These are phyloP conservation scores for Rutstroemia sp. DNA, from an alignment of 2,329 filamentous ascomycete species.

Conservation along the genomic window DNA sequence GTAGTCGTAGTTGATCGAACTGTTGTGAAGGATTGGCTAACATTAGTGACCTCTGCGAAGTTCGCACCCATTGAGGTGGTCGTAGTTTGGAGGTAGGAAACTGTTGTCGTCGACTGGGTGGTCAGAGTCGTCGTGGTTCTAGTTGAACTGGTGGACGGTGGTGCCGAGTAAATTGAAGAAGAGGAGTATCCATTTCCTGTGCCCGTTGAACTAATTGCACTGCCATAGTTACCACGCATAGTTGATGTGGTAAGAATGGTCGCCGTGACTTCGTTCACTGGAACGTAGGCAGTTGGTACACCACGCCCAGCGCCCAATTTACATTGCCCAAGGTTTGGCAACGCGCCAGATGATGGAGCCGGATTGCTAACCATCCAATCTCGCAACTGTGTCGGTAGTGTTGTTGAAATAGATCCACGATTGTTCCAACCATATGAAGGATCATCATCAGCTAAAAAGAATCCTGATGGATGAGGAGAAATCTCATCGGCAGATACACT, in stretches of 20 bases:
- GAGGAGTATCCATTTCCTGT: not conserved
- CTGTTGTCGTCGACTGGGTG: not conserved
- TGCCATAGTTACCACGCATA: slow-evolving; percentile 7
- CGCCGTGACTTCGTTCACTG: slow-evolving; percentile 9
- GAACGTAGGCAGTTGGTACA: slow-evolving; percentile 13
- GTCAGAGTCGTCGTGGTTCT: not conserved
- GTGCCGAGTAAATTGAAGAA: not conserved
- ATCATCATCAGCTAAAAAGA: slow-evolving; percentile 3
- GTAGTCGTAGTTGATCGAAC: slow-evolving; percentile 5
- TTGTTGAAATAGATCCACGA: slow-evolving; percentile 2
- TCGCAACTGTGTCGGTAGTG: slow-evolving; percentile 6
- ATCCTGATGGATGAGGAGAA: slow-evolving; percentile 11
- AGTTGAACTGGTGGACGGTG: not conserved
- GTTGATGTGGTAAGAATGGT: slow-evolving; percentile 3
- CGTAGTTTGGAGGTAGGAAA: not conserved
- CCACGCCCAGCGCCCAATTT: slow-evolving; percentile 9
- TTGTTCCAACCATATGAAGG: slow-evolving; percentile 3
- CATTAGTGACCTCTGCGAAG: too few species aligned
- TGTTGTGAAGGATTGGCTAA: too few species aligned
- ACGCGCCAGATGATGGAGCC: not conserved
- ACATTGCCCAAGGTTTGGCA: slow-evolving; percentile 7
- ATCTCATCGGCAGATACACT: slow-evolving; percentile 1
- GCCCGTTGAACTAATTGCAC: not conserved
- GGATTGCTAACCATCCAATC: slow-evolving; percentile 11
- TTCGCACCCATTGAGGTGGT: not conserved